Base-by-base conservation (phyloP, 176 grass and related monocot genomes). In the Cocos nucifera region DNA sequence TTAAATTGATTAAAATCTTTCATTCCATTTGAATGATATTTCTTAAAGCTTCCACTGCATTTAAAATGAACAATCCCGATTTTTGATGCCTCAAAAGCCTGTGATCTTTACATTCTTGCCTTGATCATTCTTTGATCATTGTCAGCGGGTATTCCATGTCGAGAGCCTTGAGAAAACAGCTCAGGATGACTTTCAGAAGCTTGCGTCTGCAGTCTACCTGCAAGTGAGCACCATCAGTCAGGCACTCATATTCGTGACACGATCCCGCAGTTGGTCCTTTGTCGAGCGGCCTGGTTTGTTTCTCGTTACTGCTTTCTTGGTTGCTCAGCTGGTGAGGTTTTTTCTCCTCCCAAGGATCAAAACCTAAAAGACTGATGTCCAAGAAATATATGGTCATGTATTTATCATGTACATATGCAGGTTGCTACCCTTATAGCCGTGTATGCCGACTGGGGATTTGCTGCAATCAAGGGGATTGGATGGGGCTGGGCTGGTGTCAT, bases 401-500 rank as follows among this genome's bases (percentile, higher is more conserved):
- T 17, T 44, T 21, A 44, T 44, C 35, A 44, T 8, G 18, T 48
- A 39, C 20, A 22, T 30, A 19, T 69, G 44, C 82, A 95, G 90
- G 72, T 89, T 73, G 90, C 90, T 62, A 95, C 89, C 4, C 5
- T 83, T n/a, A 83, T 95, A 48, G 85, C 89, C 19, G 89, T 95
- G 17, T 95, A 95, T 4, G 75, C 73, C 6, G 55, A 86, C 17
- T 95, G 85, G 89, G 76, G 35, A 49, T 95, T 95, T 69, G 80
- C 89, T 24, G 67, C 74, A n/a, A 89, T 95, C 58, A 74, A 89
- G 68, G 89, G 89, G 63, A 82, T 89, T 39, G 89, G 89, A 24
- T 95, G 89, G 89, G 85, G 89, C 30, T 95, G 89, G 89, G 89
- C 89, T 53, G 89, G 89, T 62, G 63, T 95, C 23, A 84, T 95